Evolutionary conservation across 768 basidiomycete species (phyloP).

Genomic region (Suillus discolor): DNA sequence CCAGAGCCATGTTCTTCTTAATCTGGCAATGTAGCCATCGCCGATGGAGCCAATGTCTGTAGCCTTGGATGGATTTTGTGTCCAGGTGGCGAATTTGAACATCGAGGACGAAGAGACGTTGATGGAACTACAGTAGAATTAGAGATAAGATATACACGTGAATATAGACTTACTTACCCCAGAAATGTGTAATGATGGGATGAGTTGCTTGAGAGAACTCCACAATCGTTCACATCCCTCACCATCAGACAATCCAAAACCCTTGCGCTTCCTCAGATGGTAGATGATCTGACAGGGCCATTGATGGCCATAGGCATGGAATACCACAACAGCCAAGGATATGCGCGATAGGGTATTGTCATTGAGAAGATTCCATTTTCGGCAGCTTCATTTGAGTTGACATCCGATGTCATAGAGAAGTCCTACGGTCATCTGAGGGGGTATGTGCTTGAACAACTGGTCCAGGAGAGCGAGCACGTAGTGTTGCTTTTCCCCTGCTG

Average conservation of each 20-base stretch:
- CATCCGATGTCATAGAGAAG: constrained; percentile 29
- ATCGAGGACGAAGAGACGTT: constrained; percentile 15
- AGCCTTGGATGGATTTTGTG: not conserved
- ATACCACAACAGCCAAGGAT: constrained; percentile 30
- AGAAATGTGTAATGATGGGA: constrained; percentile 18
- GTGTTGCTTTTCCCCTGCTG: constrained; percentile 20
- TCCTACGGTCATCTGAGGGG: constrained; percentile 15
- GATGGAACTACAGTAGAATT: constrained; percentile 11
- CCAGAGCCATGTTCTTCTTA: not conserved
- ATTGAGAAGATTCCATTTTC: not conserved
- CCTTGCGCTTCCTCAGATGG: constrained; percentile 31
- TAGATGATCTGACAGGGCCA: constrained; percentile 39
- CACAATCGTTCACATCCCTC: constrained; percentile 42
- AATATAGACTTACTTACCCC: constrained; percentile 19
- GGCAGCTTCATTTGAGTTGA: constrained; percentile 22
- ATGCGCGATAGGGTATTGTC: constrained; percentile 13
- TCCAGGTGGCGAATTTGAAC: constrained; percentile 11
- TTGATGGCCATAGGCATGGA: constrained; percentile 40
- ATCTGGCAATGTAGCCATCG: not conserved
- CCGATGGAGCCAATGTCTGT: constrained; percentile 12
- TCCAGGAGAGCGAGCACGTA: constrained; percentile 23
- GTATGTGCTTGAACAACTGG: constrained; percentile 20
- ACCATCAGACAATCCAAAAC: constrained; percentile 37
- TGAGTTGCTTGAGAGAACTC: constrained; percentile 25
- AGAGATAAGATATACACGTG: not conserved